Evolutionary conservation across 2,329 filamentous ascomycete species (phyloP), one percentile per base, ranked within the genome.

Genomic region (Pseudogymnoascus sp.): DNA sequence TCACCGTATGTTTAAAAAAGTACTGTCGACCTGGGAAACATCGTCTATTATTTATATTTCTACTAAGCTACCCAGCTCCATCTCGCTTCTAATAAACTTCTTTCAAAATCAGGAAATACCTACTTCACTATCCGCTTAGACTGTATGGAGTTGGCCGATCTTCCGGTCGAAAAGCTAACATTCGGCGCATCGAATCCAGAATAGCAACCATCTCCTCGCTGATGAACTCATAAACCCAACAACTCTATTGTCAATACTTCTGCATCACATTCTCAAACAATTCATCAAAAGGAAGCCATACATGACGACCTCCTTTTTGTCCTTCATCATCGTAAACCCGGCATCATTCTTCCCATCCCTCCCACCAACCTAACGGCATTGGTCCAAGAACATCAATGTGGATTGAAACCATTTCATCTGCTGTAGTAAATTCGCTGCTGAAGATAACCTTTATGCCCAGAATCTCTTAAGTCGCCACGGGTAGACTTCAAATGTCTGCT

Each of bases 381-480:
- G 35, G 35, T 18, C 64, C 67, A 3, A 69, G 37, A 13, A 68
- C 61, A 56, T 67, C 66, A 12, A 65, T 59, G 23, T 67, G 65
- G 56, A 67, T 63, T 19, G 64, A 62, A 6, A 62, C 59, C 8
- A 67, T 66, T 63, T 64, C 65, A 62, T 58, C 68, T 12, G 8
- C 59, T 19, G 30, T 60, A 12, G 61, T 60, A 8, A 58, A 60
- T 55, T 65, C 62, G 30, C 48, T 60, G 59, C 61, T 65, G 19
- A 66, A 68, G 8, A 68, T 62, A 18, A 58, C 41, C 28, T 66
- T 64, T 62, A 65, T 67, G 18, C 61, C 65, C 2, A 68, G n/a
- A 10, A 67, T 64, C 23, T 68, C 63, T 66, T 63, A 67, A 2
- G 66, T 63, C 2, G 66, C 62, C 3, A 58, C 58, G 4, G 37